These are phyloP conservation scores for Fusarium globosum DNA, from an alignment of 2,329 filamentous ascomycete species.

Conservation along the genomic window DNA sequence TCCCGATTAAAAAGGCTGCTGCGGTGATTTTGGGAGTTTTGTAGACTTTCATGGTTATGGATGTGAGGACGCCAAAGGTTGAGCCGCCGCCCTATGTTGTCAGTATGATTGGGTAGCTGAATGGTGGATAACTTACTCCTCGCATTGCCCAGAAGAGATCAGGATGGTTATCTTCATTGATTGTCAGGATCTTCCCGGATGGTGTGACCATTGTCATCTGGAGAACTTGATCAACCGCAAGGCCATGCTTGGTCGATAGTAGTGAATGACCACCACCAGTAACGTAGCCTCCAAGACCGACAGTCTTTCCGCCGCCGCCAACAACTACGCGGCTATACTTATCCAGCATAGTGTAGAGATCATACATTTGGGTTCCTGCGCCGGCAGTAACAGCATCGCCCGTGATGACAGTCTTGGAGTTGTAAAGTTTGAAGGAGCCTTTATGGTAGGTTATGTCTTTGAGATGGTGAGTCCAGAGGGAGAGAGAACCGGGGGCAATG, in stretches of 20 bases:
- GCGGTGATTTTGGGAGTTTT: slow-evolving; percentile 52
- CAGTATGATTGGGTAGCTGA: background rate
- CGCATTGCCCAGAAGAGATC: slow-evolving; percentile 74
- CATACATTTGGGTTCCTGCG: slow-evolving; percentile 63
- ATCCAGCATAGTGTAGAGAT: slow-evolving; percentile 60
- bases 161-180: slow-evolving; percentile 62
- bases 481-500: slow-evolving; percentile 62
- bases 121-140: slow-evolving; percentile 56
- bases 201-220: slow-evolving; percentile 68
- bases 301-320: slow-evolving; percentile 64
- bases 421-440: slow-evolving; percentile 55
- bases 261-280: slow-evolving; percentile 71
- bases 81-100: slow-evolving; percentile 63
- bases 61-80: slow-evolving; percentile 70
- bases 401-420: slow-evolving; percentile 54
- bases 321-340: slow-evolving; percentile 61
- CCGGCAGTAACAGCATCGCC: slow-evolving; percentile 63
- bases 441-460: slow-evolving; percentile 52
- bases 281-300: slow-evolving; percentile 70
- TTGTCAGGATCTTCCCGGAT: slow-evolving; percentile 59
- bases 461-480: slow-evolving; percentile 65
- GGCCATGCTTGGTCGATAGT: slow-evolving; percentile 63
- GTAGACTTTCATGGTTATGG: slow-evolving; percentile 65
- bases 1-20: slow-evolving; percentile 38
- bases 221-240: slow-evolving; percentile 72